Base-by-base conservation (phyloP, 179 eudicot genomes). In the Vitellaria paradoxa region DNA sequence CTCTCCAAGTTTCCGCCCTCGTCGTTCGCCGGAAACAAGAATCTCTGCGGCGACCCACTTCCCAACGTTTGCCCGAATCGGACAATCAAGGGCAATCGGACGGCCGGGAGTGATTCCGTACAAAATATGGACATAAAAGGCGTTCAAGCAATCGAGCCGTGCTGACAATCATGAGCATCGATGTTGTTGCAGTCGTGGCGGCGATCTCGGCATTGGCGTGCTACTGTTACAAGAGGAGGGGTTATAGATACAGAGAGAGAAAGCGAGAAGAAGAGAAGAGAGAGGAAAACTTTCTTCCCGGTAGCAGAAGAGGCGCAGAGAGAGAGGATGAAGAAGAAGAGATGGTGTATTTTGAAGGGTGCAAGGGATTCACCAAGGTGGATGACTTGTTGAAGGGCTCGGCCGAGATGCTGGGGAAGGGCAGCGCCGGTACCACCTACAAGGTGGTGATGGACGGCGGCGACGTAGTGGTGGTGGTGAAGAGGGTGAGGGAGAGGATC, bases 351-450 rank as follows among this genome's bases (percentile, higher is more conserved):
- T 82, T 82, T 52, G 85, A 82, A 23, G 85, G 85, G 1, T 72
- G 80, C 49, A 79, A 73, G 73, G 77, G 79, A 45, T 81, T 81
- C 20, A 21, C 30, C 26, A 79, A 82, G 12, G 75, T 91, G 76
- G 94, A 89, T 3, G 91, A 91, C n/a, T 55, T 91, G 81, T 85
- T 91, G 91, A 87, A 78, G 23, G 94, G 83, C 0, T 89, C 94
- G 8, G 94, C 94, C 5, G 92, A 91, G 80, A 65, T 91, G 81
- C 56, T 91, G 21, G 94, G 94, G 55, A 86, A 87, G 26, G 94
- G 94, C 65, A 82, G 82, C 17, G 62, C 89, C 68, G 94, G 92
- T 82, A 86, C 91, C 57, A 86, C 92, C 0, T 91, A 91, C 64
- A 89, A 86, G 86, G 94, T 89, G 4, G 89, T 82, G 77, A 75